phyloP scores from a whole-genome alignment of 495 filamentous ascomycete species.

The Barbatosphaeria neglecta region DNA sequence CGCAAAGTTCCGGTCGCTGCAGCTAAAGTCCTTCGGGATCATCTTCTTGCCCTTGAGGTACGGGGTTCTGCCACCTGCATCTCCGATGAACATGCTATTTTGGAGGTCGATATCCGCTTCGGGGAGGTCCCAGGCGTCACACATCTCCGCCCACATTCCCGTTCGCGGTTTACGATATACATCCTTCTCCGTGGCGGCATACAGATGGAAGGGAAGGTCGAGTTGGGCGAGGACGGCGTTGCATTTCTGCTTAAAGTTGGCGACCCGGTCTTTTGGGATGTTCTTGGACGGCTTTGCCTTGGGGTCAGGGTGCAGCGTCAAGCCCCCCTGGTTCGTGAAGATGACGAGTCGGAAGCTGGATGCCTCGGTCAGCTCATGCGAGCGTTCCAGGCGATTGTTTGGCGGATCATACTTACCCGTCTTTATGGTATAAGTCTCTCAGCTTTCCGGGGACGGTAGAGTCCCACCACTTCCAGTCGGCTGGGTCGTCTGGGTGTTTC shows the following conservation, averaged over 20 bases:
- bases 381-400: background rate
- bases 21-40: slow-evolving; percentile 48
- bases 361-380: background rate
- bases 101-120: slow-evolving; percentile 51
- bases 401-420: slow-evolving; percentile 53
- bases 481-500: slow-evolving; percentile 52
- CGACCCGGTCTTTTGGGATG: slow-evolving; percentile 47
- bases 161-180: slow-evolving; percentile 73
- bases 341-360: slow-evolving; percentile 65
- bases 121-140: slow-evolving; percentile 60
- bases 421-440: slow-evolving; percentile 46
- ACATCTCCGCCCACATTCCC: slow-evolving; percentile 83
- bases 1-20: slow-evolving; percentile 76
- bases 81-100: slow-evolving; percentile 75
- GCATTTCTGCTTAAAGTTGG: slow-evolving; percentile 70
- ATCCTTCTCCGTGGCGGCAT: slow-evolving; percentile 75
- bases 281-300: slow-evolving; percentile 53
- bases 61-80: slow-evolving; percentile 54
- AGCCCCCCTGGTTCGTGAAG: slow-evolving; percentile 77
- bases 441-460: slow-evolving; percentile 52
- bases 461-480: slow-evolving; percentile 97
- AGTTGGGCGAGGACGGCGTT: slow-evolving; percentile 56
- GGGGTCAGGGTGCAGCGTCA: slow-evolving; percentile 57
- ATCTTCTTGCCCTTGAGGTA: slow-evolving; percentile 9
- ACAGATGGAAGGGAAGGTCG: slow-evolving; percentile 65